Evolutionary conservation across 768 basidiomycete genomes (phyloP).

Genomic region (Exsudoporus frostii): DNA sequence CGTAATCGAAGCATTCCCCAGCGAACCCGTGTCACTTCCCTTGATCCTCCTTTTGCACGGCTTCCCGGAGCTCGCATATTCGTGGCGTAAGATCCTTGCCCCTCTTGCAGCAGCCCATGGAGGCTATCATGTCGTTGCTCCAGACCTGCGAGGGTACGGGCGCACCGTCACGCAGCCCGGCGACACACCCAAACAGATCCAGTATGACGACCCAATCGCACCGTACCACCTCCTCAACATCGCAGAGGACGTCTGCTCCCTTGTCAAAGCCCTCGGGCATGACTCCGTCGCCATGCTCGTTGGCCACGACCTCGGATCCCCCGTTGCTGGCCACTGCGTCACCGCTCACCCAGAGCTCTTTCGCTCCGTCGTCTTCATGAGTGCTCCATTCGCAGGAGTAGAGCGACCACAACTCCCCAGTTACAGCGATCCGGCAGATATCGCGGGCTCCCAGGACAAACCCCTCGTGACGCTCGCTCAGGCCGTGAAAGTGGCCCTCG

Average conservation of each 20-base stretch:
- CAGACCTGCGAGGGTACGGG: conserved; percentile 58
- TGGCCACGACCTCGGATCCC: conserved; percentile 61
- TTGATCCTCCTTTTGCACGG: conserved; percentile 61
- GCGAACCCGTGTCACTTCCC: conserved; percentile 31
- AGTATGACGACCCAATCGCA: conserved; percentile 47
- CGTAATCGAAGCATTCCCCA: conserved; percentile 46
- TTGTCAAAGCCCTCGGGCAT: conserved; percentile 52
- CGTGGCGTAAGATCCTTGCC: conserved; percentile 57
- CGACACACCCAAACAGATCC: conserved; percentile 15
- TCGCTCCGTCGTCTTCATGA: conserved; percentile 55
- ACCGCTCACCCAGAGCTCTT: conserved; percentile 57
- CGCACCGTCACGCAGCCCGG: conserved; percentile 32
- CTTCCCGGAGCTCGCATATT: conserved; percentile 65
- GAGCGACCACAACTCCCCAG: conserved; percentile 28
- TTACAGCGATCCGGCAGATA: conserved; percentile 4
- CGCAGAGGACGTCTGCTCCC: conserved; percentile 48
- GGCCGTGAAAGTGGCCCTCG: conserved; percentile 28
- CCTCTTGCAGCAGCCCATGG: conserved; percentile 40
- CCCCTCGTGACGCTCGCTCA: conserved; percentile 6
- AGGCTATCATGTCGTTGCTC: conserved; percentile 62
- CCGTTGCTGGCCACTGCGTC: conserved; percentile 50
- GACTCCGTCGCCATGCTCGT: conserved; percentile 45
- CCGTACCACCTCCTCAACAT: conserved; percentile 52
- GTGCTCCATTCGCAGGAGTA: conserved; percentile 51
- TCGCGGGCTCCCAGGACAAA: conserved; percentile 1